These are phyloP conservation scores for Eucalyptus regnans DNA, from an alignment of 345 rosid genomes.

Conservation along the genomic window DNA sequence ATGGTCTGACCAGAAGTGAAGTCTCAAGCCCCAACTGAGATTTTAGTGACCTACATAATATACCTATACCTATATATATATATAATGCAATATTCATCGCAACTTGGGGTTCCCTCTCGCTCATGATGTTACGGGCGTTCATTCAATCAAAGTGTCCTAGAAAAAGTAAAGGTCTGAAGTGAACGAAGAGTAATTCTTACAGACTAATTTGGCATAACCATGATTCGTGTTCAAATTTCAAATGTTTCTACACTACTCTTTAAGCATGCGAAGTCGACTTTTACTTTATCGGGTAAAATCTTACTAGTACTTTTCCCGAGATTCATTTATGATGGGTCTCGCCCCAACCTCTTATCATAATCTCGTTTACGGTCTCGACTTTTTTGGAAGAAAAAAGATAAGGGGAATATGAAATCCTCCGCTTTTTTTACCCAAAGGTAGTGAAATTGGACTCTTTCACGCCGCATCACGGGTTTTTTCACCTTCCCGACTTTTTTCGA, in stretches of 20 bases:
- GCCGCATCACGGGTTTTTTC: neutral
- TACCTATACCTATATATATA: too few species aligned
- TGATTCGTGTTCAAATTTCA: neutral
- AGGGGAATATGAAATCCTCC: neutral
- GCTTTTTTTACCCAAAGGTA: neutral
- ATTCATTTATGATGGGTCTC: neutral
- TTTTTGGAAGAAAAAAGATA: neutral
- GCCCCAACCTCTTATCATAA: accelerated
- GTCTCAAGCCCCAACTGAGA: neutral
- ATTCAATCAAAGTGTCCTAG: neutral
- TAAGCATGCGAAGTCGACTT: neutral
- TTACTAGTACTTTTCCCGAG: accelerated
- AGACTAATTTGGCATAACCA: neutral
- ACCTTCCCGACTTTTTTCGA: neutral
- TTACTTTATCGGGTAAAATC: neutral
- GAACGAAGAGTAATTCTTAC: neutral
- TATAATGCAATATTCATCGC: neutral
- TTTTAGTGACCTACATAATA: neutral
- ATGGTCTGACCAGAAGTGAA: neutral
- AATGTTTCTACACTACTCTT: neutral
- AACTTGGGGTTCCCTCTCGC: neutral
- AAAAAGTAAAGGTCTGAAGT: neutral
- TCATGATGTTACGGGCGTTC: neutral
- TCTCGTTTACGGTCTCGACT: neutral
- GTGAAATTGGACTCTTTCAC: neutral